Evolutionary conservation across 1,284 basidiomycete genomes (phyloP).

Genomic region (Hypsizygus ulmarius): DNA sequence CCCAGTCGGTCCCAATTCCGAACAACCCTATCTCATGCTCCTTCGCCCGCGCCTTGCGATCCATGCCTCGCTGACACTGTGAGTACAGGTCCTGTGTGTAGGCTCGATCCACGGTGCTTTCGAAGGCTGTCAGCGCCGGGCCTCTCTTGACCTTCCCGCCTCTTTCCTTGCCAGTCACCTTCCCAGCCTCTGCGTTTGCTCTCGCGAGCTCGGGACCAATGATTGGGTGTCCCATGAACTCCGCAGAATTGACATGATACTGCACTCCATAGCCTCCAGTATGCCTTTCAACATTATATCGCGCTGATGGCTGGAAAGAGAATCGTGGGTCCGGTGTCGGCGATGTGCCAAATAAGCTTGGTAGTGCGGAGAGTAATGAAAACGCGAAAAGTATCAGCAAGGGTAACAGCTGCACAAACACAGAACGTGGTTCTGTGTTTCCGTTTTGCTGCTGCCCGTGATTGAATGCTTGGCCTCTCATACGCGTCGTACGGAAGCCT

Average conservation of each 20-base stretch:
- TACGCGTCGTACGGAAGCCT: conserved; percentile 69
- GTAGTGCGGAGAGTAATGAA: conserved; percentile 83
- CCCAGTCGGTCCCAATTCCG: conserved; percentile 87
- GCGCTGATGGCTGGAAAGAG: conserved; percentile 61
- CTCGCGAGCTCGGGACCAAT: conserved; percentile 70
- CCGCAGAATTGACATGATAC: conserved; percentile 84
- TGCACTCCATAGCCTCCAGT: conserved; percentile 70
- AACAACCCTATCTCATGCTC: conserved; percentile 83
- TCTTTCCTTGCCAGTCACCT: conserved; percentile 24
- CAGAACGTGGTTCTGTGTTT: conserved; percentile 56
- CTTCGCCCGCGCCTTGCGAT: conserved; percentile 62
- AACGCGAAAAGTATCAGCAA: conserved; percentile 82
- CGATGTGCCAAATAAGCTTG: conserved; percentile 67
- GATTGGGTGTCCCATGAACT: conserved; percentile 76
- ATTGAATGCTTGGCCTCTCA: conserved; percentile 37
- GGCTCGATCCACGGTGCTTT: conserved; percentile 65
- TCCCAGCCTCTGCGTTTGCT: conserved; percentile 35
- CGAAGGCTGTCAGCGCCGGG: conserved; percentile 55
- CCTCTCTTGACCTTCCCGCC: conserved; percentile 27
- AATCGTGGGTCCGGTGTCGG: conserved; percentile 80
- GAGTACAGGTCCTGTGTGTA: conserved; percentile 72
- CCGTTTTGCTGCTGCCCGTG: conserved; percentile 28
- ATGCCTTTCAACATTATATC: conserved; percentile 62
- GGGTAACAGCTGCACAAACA: conserved; percentile 84
- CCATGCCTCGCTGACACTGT: conserved; percentile 65